These are phyloP conservation scores for Periconia sp. DNA, from an alignment of 2,329 filamentous ascomycete genomes.

Conservation along the genomic window DNA sequence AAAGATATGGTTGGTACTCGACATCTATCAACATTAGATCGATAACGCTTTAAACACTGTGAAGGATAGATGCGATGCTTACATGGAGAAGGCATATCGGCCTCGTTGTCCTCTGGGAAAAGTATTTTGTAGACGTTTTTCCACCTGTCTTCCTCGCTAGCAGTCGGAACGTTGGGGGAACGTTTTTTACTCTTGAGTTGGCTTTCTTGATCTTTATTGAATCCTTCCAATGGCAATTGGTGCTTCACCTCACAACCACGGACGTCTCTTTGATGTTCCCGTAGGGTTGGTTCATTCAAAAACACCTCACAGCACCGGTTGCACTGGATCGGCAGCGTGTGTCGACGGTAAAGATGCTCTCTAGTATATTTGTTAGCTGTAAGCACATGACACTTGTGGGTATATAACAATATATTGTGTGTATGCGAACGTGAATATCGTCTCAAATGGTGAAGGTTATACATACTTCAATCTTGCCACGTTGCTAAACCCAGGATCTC, in stretches of 20 bases:
- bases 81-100: conserved; percentile 26
- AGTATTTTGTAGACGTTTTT: conserved; percentile 26
- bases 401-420: too few species aligned
- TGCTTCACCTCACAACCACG: conserved; percentile 21
- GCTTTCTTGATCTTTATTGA: conserved; percentile 28
- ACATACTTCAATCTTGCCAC: conserved; percentile 25
- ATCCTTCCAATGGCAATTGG: conserved; percentile 22
- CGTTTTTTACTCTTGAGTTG: conserved; percentile 29
- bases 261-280: conserved; percentile 26
- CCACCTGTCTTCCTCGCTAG: conserved; percentile 29
- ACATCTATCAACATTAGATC: conserved; percentile 10
- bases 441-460: not conserved
- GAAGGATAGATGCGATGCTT: not conserved
- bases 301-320: conserved; percentile 26
- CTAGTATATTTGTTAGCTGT: conserved; percentile 4
- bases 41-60: not conserved
- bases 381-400: too few species aligned
- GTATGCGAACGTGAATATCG: not conserved
- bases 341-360: conserved; percentile 27
- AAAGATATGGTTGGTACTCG: conserved; percentile 18
- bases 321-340: conserved; percentile 26
- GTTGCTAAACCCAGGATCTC: conserved; percentile 26
- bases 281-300: conserved; percentile 18
- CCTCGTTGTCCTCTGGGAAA: conserved; percentile 24
- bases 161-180: conserved; percentile 12